Base-by-base conservation (phyloP, 192 early-diverging fungal genomes). In the Backusella luteola region DNA sequence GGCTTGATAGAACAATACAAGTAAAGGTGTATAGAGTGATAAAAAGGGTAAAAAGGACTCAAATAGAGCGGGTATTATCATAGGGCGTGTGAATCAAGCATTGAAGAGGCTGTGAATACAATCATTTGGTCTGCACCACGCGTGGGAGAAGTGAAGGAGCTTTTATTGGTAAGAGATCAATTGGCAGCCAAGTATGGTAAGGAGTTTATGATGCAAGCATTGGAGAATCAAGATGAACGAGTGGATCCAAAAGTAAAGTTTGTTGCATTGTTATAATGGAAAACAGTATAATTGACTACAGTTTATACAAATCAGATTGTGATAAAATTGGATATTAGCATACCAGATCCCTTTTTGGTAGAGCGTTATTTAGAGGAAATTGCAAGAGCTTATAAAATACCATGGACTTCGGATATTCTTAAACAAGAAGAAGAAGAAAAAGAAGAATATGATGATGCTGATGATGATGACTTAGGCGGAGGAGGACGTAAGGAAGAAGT, bases 111-210 rank as follows among this genome's bases (percentile, higher is more conserved):
- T 5, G 94, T 98, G 0, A 90, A 93, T 44, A 95, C 96, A 0
- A 83, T 99, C 71, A 92, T 97, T 34, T 99, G 96, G 84, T 93
- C 97, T 23, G 93, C 97, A 17, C 88, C 95, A 0, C 85, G 97
- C 38, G 81, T 90, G n/a, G 94, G 97, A 17, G 75, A 84, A 71
- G 93, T 95, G 44, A 92, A 94, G 74, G 98, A 99, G 74, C 88
- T 99, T 26, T 36, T 46, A 21, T 49, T 80, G 14, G 90, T 93
- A 38, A 88, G 94, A 34, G 95, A 97, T 53, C 92, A 95, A 81
- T 81, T 98, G 70, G 87, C 86, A 9, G 81, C 83, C 1, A 96
- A 96, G 80, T 97, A 89, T 81, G 97, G 96, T 38, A 90, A 91
- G 34, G 96, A 97, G 4, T 89, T 96, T 81, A 89, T 90, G 26